Percentiles rank a stretch among this genome's conserved stretches.
Evolutionary conservation across 495 filamentous ascomycete species (phyloP).

Genomic region (Aspergillus ellipticus): DNA sequence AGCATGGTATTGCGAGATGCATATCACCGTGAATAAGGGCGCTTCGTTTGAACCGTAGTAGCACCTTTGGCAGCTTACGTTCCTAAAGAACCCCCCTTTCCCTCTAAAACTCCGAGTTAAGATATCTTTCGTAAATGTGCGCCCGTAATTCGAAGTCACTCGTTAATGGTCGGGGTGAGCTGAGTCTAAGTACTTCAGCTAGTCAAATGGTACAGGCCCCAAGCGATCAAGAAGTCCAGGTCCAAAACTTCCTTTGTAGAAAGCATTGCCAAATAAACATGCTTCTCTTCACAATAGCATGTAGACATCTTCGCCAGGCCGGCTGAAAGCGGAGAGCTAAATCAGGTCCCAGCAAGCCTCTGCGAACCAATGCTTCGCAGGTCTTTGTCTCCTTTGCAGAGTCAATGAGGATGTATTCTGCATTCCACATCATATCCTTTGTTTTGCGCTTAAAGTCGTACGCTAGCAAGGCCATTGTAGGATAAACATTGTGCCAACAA

Average conservation of each 20-base stretch:
- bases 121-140: too few relatives aligned
- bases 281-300: constrained; percentile 15
- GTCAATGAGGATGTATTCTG: constrained; percentile 20
- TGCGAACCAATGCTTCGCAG: constrained; percentile 18
- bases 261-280: constrained; percentile 19
- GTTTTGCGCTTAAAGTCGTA: constrained; percentile 22
- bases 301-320: constrained; percentile 21
- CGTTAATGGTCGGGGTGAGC: too few relatives aligned
- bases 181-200: neutral
- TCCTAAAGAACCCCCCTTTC: too few relatives aligned
- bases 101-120: too few relatives aligned
- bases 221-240: constrained; percentile 12
- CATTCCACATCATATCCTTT: constrained; percentile 12
- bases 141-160: too few relatives aligned
- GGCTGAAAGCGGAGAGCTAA: constrained; percentile 23
- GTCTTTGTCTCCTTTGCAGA: constrained; percentile 19
- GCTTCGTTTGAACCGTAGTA: too few relatives aligned
- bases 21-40: too few relatives aligned
- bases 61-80: too few relatives aligned
- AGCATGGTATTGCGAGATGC: too few relatives aligned
- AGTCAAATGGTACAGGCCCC: constrained; percentile 1
- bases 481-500: constrained; percentile 26
- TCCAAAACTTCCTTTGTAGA: constrained; percentile 17
- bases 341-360: constrained; percentile 19
- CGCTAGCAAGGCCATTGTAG: constrained; percentile 23